Evolutionary conservation across 495 filamentous ascomycete species (phyloP).

Genomic region (Bathelium albidoporum): DNA sequence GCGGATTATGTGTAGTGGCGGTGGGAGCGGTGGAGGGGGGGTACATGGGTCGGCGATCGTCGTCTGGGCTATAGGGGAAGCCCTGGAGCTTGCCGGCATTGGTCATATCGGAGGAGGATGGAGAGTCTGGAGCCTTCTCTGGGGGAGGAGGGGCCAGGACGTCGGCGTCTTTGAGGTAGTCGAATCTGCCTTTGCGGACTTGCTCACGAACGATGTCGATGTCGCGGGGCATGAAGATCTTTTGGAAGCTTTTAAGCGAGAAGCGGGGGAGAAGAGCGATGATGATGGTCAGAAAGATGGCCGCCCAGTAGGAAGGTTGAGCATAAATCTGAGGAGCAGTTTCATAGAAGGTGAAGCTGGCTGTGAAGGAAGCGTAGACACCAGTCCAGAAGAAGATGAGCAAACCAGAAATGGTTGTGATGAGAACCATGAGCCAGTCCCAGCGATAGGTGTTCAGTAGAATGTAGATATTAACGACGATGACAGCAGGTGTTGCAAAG

Average conservation of each 20-base stretch:
- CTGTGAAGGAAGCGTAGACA: slow-evolving; percentile 65
- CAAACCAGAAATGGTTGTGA: slow-evolving; percentile 69
- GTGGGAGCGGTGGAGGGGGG: slow-evolving; percentile 72
- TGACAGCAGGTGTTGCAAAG: slow-evolving; percentile 66
- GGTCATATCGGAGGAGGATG: slow-evolving; percentile 51
- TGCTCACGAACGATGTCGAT: slow-evolving; percentile 96
- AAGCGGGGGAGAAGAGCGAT: slow-evolving; percentile 80
- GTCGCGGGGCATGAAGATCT: slow-evolving; percentile 84
- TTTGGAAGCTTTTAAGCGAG: slow-evolving; percentile 74
- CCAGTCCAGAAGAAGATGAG: slow-evolving; percentile 96
- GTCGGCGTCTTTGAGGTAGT: slow-evolving; percentile 50
- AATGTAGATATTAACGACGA: slow-evolving; percentile 84
- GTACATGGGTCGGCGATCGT: slow-evolving; percentile 83
- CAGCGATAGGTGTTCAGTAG: slow-evolving; percentile 92
- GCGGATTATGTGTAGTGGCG: slow-evolving; percentile 67
- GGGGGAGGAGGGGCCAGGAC: slow-evolving; percentile 26
- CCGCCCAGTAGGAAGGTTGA: slow-evolving; percentile 75
- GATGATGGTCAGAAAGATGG: slow-evolving; percentile 60
- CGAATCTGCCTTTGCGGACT: slow-evolving; percentile 67
- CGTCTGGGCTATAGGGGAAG: slow-evolving; percentile 53
- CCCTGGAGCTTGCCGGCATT: slow-evolving; percentile 28
- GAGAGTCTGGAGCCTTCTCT: slow-evolving; percentile 35
- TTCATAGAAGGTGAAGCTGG: slow-evolving; percentile 63
- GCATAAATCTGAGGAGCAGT: slow-evolving; percentile 70
- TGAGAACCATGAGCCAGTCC: slow-evolving; percentile 88